phyloP scores from a whole-genome alignment of 2,329 filamentous ascomycete species.

The Ceratocystis smalleyi region DNA sequence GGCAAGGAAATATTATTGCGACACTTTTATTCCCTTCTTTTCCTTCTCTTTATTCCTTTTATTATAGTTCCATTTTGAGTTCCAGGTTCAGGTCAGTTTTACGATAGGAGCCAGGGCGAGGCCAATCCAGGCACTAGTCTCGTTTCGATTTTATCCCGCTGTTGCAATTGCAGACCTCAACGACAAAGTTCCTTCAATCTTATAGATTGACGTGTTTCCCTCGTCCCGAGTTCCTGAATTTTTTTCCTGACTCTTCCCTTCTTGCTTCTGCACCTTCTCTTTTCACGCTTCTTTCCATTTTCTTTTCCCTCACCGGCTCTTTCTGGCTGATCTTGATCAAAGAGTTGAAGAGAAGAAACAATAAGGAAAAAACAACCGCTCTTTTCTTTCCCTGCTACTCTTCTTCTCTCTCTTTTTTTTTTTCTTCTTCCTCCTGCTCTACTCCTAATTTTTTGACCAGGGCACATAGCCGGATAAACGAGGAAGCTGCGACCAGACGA shows the following conservation, averaged over 20 bases:
- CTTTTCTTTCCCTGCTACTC: slow-evolving; percentile 3
- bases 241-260: slow-evolving; percentile 5
- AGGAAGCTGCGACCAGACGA: slow-evolving; percentile 11
- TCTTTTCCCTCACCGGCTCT: background rate
- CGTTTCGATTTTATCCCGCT: slow-evolving; percentile 14
- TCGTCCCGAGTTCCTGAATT: background rate
- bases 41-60: background rate
- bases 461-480: slow-evolving; percentile 13
- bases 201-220: slow-evolving; percentile 5
- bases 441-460: slow-evolving; percentile 18
- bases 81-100: slow-evolving; percentile 16
- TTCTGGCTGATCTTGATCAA: too few species aligned
- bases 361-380: background rate
- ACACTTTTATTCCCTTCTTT: background rate
- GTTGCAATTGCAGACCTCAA: slow-evolving; percentile 8
- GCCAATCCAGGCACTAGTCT: slow-evolving; percentile 14
- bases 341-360: background rate
- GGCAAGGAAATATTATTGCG: slow-evolving; percentile 4
- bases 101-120: slow-evolving; percentile 15
- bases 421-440: slow-evolving; percentile 1
- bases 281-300: slow-evolving; percentile 2
- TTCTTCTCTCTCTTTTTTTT: slow-evolving; percentile 3
- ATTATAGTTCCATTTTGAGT: slow-evolving; percentile 13
- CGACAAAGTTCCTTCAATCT: slow-evolving; percentile 8
- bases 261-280: slow-evolving; percentile 8